Conservation (phyloP, 495 filamentous ascomycete genomes). For the Penicillium macrosclerotiorum region DNA sequence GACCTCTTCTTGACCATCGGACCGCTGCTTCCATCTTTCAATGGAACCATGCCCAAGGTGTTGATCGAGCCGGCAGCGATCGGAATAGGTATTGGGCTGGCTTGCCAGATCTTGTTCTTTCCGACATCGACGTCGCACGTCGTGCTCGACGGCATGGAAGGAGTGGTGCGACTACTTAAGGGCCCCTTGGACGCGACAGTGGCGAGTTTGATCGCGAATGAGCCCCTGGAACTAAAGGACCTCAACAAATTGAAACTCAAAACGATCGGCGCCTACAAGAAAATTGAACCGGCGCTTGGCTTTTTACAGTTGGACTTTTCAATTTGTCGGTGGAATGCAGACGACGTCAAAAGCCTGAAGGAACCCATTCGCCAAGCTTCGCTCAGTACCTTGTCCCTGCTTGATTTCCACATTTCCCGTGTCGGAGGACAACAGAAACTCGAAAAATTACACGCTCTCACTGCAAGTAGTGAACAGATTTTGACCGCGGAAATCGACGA, state of each 20-base stretch:
- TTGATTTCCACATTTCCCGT: conserved; percentile 28
- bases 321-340: conserved; percentile 27
- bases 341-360: conserved; percentile 30
- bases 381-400: conserved; percentile 14
- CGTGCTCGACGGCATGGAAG: conserved; percentile 35
- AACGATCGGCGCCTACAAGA: conserved; percentile 17
- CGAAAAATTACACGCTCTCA: conserved; percentile 19
- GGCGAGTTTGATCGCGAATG: conserved; percentile 12
- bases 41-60: conserved; percentile 35
- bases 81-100: conserved; percentile 38
- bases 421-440: conserved; percentile 20
- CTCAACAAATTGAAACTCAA: conserved; percentile 19
- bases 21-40: conserved; percentile 36
- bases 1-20: conserved; percentile 35
- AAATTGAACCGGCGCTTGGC: conserved; percentile 21
- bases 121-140: conserved; percentile 39
- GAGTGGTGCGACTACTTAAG: conserved; percentile 28
- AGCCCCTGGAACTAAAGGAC: conserved; percentile 11
- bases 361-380: conserved; percentile 24
- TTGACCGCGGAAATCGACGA: conserved; percentile 10
- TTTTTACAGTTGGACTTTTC: conserved; percentile 32
- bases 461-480: background rate
- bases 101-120: conserved; percentile 38
- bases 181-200: conserved; percentile 26
- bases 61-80: conserved; percentile 37